These are phyloP conservation scores for Acanthamoeba healyi DNA, from an alignment of 208 protist species.

Conservation along the genomic window DNA sequence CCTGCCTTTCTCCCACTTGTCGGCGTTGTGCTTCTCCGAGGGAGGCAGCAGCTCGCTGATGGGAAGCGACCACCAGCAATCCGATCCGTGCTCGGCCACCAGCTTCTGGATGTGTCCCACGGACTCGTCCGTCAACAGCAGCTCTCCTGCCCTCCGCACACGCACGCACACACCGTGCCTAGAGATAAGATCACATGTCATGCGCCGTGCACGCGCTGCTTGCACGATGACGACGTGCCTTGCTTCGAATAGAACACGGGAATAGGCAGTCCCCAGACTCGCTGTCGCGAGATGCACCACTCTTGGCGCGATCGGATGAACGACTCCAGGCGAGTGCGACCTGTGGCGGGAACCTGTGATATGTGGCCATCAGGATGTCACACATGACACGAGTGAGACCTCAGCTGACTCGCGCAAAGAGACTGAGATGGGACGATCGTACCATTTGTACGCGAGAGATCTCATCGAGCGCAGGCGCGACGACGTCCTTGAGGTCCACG, in stretches of 20 bases:
- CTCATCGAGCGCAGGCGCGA: conserved; percentile 78
- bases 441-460: conserved; percentile 78
- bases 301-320: conserved; percentile 88
- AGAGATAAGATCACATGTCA: not conserved
- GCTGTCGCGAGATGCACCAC: conserved; percentile 93
- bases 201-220: not conserved
- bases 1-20: conserved; percentile 82
- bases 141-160: conserved; percentile 67
- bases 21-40: conserved; percentile 40
- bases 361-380: too few relatives aligned
- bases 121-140: conserved; percentile 79
- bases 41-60: conserved; percentile 85
- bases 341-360: conserved; percentile 23
- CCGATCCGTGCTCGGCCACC: conserved; percentile 85
- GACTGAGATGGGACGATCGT: not conserved
- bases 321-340: conserved; percentile 80
- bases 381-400: conserved; percentile 48
- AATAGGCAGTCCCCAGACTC: conserved; percentile 93
- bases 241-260: conserved; percentile 11
- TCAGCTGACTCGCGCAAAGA: not conserved
- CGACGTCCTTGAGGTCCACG: conserved; percentile 79
- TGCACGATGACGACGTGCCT: not conserved
- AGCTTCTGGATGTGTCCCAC: conserved; percentile 87
- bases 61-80: conserved; percentile 85
- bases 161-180: too few relatives aligned